These are phyloP conservation scores for Ophiostoma sp. DNA, from an alignment of 2,329 filamentous ascomycete species.

Conservation along the genomic window DNA sequence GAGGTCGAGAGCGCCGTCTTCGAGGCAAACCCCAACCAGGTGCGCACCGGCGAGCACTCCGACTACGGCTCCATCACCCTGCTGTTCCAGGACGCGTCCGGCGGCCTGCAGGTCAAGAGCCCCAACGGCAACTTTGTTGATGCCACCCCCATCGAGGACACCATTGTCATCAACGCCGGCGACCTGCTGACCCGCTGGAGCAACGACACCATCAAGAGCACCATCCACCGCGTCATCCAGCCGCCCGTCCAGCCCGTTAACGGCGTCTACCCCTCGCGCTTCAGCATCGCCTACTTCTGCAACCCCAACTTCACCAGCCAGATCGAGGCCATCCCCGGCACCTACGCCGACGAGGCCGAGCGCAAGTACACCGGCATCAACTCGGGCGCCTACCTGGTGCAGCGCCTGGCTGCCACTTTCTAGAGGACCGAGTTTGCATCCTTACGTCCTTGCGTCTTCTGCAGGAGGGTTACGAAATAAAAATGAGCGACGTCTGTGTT, in stretches of 20 bases:
- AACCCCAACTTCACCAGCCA: constrained; percentile 72
- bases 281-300: constrained; percentile 84
- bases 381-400: constrained; percentile 73
- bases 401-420: constrained; percentile 71
- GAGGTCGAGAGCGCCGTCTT: constrained; percentile 62
- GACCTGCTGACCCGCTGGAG: constrained; percentile 83
- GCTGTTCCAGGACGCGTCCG: constrained; percentile 55
- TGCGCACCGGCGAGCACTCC: constrained; percentile 73
- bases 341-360: constrained; percentile 56
- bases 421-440: constrained; percentile 30
- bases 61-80: constrained; percentile 59
- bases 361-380: constrained; percentile 78
- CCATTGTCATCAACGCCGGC: constrained; percentile 83
- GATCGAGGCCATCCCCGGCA: constrained; percentile 79
- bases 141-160: constrained; percentile 73
- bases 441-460: too few relatives aligned
- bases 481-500: not conserved
- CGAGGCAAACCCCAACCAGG: constrained; percentile 59
- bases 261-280: constrained; percentile 65
- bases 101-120: constrained; percentile 57
- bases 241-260: constrained; percentile 52
- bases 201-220: constrained; percentile 87
- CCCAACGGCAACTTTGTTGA: constrained; percentile 75
- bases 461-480: not conserved
- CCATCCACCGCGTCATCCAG: constrained; percentile 83